These are phyloP conservation scores for Mycena capillaripes DNA, from an alignment of 768 basidiomycete genomes.

Conservation along the genomic window DNA sequence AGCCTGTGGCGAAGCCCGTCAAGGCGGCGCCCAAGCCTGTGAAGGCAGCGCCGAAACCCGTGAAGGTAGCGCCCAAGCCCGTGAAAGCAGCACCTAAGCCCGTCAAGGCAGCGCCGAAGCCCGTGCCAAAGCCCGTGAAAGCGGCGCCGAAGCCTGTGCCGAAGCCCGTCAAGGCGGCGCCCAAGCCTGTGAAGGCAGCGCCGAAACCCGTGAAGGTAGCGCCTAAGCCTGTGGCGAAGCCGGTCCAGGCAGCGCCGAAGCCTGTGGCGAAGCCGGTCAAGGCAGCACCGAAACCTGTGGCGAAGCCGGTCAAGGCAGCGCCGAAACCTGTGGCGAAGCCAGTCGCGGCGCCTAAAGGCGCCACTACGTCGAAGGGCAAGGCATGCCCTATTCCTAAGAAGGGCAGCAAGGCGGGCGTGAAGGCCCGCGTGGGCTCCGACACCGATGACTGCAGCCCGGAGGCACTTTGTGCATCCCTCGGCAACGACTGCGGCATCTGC, in stretches of 20 bases:
- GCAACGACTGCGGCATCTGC: neutral
- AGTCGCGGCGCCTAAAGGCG: neutral
- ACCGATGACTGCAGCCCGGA: neutral
- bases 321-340: neutral
- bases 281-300: neutral
- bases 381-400: conserved; percentile 8
- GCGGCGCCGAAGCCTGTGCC: neutral
- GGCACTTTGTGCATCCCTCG: neutral
- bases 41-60: neutral
- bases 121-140: neutral
- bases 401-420: neutral
- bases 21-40: neutral
- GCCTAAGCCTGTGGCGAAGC: neutral
- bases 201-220: neutral
- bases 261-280: neutral
- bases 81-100: neutral
- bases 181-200: neutral
- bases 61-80: no score
- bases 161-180: neutral
- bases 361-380: neutral
- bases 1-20: neutral
- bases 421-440: neutral
- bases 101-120: neutral
- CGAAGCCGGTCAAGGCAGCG: neutral
- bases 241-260: neutral